phyloP scores from a whole-genome alignment of 768 basidiomycete genomes.

The Tubosaeta sp. region DNA sequence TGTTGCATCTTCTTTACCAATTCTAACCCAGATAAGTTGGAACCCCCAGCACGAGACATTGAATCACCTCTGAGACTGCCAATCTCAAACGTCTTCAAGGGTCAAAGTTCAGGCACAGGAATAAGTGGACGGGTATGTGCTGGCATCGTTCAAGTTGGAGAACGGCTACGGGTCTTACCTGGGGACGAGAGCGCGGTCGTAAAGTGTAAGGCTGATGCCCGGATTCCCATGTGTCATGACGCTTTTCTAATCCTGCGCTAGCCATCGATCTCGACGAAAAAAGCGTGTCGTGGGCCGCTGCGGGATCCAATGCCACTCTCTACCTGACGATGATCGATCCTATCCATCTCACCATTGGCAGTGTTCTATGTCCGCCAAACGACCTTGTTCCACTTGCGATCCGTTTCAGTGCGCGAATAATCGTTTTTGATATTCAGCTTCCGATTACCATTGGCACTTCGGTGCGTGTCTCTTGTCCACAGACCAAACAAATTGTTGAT shows the following conservation, averaged over 20 bases:
- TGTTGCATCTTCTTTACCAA: not conserved
- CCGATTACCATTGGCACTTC: slow-evolving; percentile 87
- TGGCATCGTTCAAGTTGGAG: slow-evolving; percentile 90
- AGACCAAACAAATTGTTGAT: not conserved
- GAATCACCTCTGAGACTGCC: slow-evolving; percentile 78
- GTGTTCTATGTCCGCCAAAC: slow-evolving; percentile 75
- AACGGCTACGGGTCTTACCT: slow-evolving; percentile 79
- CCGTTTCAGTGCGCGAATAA: slow-evolving; percentile 79
- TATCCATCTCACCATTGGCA: slow-evolving; percentile 81
- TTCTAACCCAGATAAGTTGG: slow-evolving; percentile 61
- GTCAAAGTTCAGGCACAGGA: slow-evolving; percentile 70
- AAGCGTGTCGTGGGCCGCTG: slow-evolving; percentile 78
- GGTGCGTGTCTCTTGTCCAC: slow-evolving; percentile 39
- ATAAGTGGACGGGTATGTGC: slow-evolving; percentile 82
- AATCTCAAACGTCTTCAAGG: slow-evolving; percentile 93
- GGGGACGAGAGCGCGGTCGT: slow-evolving; percentile 89
- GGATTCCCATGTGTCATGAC: not conserved
- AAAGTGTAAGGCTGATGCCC: slow-evolving; percentile 42
- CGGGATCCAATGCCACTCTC: slow-evolving; percentile 86
- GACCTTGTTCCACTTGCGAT: slow-evolving; percentile 74
- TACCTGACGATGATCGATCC: slow-evolving; percentile 82
- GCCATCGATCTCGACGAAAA: slow-evolving; percentile 84
- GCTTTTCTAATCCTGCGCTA: slow-evolving; percentile 28
- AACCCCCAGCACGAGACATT: slow-evolving; percentile 78
- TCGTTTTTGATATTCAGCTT: slow-evolving; percentile 88